Percentiles rank a stretch among this genome's conserved stretches.
These are phyloP conservation scores for Silene uniflora DNA, from an alignment of 148 eudicot species.

Conservation along the genomic window DNA sequence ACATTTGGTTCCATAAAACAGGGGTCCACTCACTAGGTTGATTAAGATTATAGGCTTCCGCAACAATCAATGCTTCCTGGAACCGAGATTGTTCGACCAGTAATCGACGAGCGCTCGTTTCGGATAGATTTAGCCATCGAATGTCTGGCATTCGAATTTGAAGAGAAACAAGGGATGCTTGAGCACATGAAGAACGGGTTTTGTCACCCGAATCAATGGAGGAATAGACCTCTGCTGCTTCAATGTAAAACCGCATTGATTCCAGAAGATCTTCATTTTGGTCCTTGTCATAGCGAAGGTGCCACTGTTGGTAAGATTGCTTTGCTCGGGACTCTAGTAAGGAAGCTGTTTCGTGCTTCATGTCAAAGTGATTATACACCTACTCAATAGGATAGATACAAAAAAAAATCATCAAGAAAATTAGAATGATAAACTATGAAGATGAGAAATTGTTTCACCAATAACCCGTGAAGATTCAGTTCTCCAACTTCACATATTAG, in stretches of 20 bases:
- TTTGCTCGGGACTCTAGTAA: slow-evolving; percentile 78
- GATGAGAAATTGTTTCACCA: background rate
- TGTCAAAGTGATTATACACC: slow-evolving; percentile 96
- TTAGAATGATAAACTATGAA: background rate
- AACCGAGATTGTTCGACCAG: slow-evolving; percentile 88
- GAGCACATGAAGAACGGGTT: slow-evolving; percentile 77
- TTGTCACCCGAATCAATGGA: slow-evolving; percentile 94
- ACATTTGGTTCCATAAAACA: slow-evolving; percentile 94
- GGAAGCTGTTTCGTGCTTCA: slow-evolving; percentile 90
- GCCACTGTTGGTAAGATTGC: slow-evolving; percentile 72
- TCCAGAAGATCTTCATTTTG: slow-evolving; percentile 92
- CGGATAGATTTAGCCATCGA: slow-evolving; percentile 77
- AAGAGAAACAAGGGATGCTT: slow-evolving; percentile 88
- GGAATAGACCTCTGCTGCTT: slow-evolving; percentile 95
- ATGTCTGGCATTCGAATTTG: slow-evolving; percentile 97
- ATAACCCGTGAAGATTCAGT: background rate
- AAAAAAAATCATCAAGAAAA: slow-evolving; percentile 5
- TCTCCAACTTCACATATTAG: background rate
- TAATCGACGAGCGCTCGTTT: slow-evolving; percentile 75
- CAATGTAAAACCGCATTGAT: slow-evolving; percentile 82
- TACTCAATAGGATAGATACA: slow-evolving; percentile 22
- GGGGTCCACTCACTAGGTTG: slow-evolving; percentile 97
- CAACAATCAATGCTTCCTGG: slow-evolving; percentile 93
- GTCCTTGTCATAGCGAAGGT: slow-evolving; percentile 66
- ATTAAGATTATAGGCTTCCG: slow-evolving; percentile 91